phyloP scores from a whole-genome alignment of 352 stramenopile species.

The Globisporangium takayamanum region DNA sequence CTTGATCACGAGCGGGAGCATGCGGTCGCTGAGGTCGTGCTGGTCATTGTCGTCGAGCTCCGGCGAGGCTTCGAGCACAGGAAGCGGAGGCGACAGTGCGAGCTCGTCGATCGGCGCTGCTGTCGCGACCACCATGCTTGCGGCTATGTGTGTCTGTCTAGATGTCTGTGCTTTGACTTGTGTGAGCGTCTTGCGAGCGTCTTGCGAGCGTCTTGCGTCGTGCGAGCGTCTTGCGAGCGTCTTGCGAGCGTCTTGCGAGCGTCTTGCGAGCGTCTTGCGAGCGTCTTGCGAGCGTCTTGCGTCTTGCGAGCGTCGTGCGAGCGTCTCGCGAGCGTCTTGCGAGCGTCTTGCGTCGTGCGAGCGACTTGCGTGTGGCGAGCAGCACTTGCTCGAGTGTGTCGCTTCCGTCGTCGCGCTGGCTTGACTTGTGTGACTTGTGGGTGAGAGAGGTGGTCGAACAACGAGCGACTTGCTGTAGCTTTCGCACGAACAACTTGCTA shows the following conservation, averaged over 20 bases:
- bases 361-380: too few relatives aligned
- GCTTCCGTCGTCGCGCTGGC: neutral
- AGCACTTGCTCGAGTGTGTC: conserved; percentile 1
- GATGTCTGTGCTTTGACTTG: neutral
- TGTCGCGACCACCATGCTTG: conserved; percentile 2
- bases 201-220: too few relatives aligned
- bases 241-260: too few relatives aligned
- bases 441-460: neutral
- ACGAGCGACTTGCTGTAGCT: neutral
- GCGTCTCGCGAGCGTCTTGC: too few relatives aligned
- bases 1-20: conserved; percentile 3
- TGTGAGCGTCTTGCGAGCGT: too few relatives aligned
- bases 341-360: too few relatives aligned
- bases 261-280: too few relatives aligned
- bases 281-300: too few relatives aligned
- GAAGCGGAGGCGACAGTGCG: neutral
- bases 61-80: conserved; percentile 8
- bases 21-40: conserved; percentile 2
- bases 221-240: too few relatives aligned
- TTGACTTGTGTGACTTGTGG: conserved; percentile 3
- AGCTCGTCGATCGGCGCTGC: conserved; percentile 1
- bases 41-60: conserved; percentile 12
- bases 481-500: neutral
- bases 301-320: neutral
- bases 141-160: neutral